Evolutionary conservation across 2,329 filamentous ascomycete species (phyloP), one percentile per base, ranked within the genome.

Genomic region (Epichloe bromicola): DNA sequence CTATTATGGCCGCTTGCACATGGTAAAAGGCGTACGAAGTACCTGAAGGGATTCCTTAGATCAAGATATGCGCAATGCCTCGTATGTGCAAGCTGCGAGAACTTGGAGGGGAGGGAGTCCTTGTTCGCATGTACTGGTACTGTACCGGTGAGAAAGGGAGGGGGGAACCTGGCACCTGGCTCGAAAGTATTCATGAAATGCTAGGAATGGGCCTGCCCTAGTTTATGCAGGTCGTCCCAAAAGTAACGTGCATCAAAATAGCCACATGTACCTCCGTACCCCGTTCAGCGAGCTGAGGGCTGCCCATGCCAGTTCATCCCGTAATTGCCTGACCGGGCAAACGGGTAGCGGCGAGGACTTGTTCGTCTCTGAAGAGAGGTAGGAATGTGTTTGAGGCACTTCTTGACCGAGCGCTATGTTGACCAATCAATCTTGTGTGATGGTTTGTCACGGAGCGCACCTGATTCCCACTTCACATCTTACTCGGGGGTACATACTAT

Each of bases 381-480:
- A 34, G 36, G 20, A 48, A 44, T 41, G 33, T 34, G 40, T 50
- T 36, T 37, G 30, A 48, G 12, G 30, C 46, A 47, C 36, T 5
- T 42, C 47, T 52, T 52, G 51, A 49, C 51, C 46, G 51, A 44
- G 19, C 40, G 50, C 40, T 30, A 44, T 33, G 33, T 19, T 49
- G 44, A 12, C 51, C 43, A 50, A 46, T 40, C 43, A 50, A 46
- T 40, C 48, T 47, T 41, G 45, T 43, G 23, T 38, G 15, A 45
- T 51, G 44, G 51, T 48, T 46, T 44, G 51, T 38, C 48, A 23
- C 26, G 36, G 30, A 36, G 34, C 44, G 40, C 26, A 45, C 51
- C 41, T 33, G 40, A 38, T 26, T 47, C 43, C 37, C 43, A 40
- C 36, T 20, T 12, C 44, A 36, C 26, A 33, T 19, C 23, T 19